Evolutionary conservation across 805 yeast species (phyloP), one percentile per base, ranked within the genome.

Genomic region (Saturnispora diversa): DNA sequence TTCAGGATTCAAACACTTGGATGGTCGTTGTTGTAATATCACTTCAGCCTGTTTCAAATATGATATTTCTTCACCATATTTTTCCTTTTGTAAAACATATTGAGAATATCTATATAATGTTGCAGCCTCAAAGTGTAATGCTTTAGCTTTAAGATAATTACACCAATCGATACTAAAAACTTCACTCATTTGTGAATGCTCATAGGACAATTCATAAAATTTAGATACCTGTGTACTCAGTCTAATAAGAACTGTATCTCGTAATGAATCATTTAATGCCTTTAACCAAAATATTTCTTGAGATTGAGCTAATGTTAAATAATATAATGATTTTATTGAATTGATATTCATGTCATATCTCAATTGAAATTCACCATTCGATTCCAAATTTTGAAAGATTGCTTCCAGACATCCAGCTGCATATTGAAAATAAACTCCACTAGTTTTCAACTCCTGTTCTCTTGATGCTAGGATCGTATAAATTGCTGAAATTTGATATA

Each of bases 221-320:
- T 68, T 68, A 0, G 83, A 65, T 0, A 77, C 80, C 51, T 80
- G 85, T 5, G 65, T 58, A 0, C 95, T 72, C 33, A 88, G 59
- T 49, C 76, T 74, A 1, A 92, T 70, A 3, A 87, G 60, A 4
- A 77, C 63, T 0, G 80, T 63, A 52, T 82, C 77, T 50, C 77
- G 81, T 50, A 74, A 52, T 10, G 65, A 62, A 17, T 59, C 63
- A 28, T 61, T 56, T 0, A 66, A 58, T 0, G 95, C 86, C 50
- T 79, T 78, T 35, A 72, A 76, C 95, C 96, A 87, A 37, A 81
- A 75, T 10, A 76, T 69, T 53, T 88, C 96, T 58, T 87, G 95
- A 0, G 95, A 92, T 52, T 85, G 95, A 0, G 94, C 92, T 29
- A 83, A 54, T 74, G 74, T 73, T 26, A 86, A 52, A 10, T 55